Base-by-base conservation (phyloP, 2,329 filamentous ascomycete genomes). In the Fusarium nelsonii region DNA sequence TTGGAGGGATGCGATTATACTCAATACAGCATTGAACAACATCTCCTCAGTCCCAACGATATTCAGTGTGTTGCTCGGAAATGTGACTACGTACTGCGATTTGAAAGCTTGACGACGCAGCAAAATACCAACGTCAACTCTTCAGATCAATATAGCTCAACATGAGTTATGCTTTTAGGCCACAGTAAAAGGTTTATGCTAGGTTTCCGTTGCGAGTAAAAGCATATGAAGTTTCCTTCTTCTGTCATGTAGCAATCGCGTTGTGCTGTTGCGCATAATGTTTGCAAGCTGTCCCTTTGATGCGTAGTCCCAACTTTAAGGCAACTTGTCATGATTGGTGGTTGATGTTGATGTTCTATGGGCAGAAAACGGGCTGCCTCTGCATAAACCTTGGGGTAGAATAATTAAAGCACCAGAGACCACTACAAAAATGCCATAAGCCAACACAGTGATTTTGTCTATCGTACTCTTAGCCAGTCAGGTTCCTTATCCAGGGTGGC, bases 261-360 rank as follows among this genome's bases (percentile, higher is more conserved):
- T 28, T 48, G 20, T 9, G 10, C 30, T 37, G 18, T 37, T 48
- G 44, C 44, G 57, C 50, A 50, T 46, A 23, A 65, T 43, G 26
- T 56, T 53, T 56, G 46, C 48, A 66, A 64, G 18, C 50, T 63
- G 65, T 65, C 60, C 58, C 32, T 53, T 55, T 40, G 37, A 63
- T 51, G 56, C 55, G 46, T 34, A 39, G 46, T 32, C 50, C 58
- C 55, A 36, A 59, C 43, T 60, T 58, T 60, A 50, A 8, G 28
- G 11, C 20, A 45, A 16, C 26, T 45, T 18, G 43, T 32, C 20
- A 10, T 43, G 20, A 62, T 61, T 70, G 69, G 71, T 57, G 60
- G 63, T 50, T 55, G 39, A 46, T 37, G 39, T 55, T 53, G 37
- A 33, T 18, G 34, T 39, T 69, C 68, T 72, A 68, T 69, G 71